Evolutionary conservation across 2,329 filamentous ascomycete species (phyloP).

Genomic region (Colletotrichum shisoi): DNA sequence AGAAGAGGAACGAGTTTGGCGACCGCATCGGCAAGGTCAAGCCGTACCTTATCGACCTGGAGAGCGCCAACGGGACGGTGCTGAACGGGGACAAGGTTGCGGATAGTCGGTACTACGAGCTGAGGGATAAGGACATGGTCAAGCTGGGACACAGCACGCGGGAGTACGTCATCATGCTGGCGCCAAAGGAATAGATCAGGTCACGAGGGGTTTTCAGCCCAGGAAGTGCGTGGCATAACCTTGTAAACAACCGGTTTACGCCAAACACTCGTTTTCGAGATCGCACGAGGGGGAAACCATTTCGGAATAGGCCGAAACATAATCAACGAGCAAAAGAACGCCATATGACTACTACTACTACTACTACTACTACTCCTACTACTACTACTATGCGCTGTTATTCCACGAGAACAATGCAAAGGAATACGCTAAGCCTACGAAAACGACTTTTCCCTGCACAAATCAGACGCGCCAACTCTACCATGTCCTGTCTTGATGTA

Average conservation of each 20-base stretch:
- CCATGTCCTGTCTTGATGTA: background rate
- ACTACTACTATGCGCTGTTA: background rate
- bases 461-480: background rate
- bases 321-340: background rate
- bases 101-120: slow-evolving; percentile 80
- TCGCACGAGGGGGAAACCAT: background rate
- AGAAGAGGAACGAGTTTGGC: slow-evolving; percentile 85
- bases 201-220: background rate
- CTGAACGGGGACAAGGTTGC: slow-evolving; percentile 80
- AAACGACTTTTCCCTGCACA: background rate
- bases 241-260: no score
- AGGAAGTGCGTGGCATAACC: background rate
- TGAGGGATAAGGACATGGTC: slow-evolving; percentile 87
- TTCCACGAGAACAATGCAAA: background rate
- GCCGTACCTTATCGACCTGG: slow-evolving; percentile 91
- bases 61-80: slow-evolving; percentile 88
- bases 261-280: background rate
- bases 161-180: slow-evolving; percentile 95
- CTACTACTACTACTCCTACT: background rate
- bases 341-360: background rate
- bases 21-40: slow-evolving; percentile 80
- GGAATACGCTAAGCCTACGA: background rate
- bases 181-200: slow-evolving; percentile 54
- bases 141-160: slow-evolving; percentile 86
- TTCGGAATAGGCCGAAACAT: background rate